Evolutionary conservation across 2,329 filamentous ascomycete species (phyloP).

Genomic region (Colletotrichum chlorophyti): DNA sequence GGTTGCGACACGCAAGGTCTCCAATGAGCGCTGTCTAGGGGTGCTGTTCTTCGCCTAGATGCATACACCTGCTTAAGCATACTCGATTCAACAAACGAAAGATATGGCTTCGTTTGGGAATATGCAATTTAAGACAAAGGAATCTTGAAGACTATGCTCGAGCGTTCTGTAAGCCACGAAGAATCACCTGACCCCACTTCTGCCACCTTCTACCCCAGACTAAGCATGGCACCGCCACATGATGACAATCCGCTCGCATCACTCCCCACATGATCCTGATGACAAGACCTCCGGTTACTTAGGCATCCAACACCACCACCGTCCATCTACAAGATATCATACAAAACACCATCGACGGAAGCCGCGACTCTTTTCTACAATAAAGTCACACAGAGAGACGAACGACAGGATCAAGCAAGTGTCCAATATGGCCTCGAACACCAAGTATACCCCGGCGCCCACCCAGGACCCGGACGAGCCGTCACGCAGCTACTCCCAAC

Average conservation of each 20-base stretch:
- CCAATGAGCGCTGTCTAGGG: no score
- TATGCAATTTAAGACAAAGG: not conserved
- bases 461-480: conserved; percentile 88
- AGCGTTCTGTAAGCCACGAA: not conserved
- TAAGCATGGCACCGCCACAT: conserved; percentile 3
- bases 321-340: not conserved
- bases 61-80: not conserved
- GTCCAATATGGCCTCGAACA: conserved; percentile 70
- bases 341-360: no score
- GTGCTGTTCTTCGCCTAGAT: no score
- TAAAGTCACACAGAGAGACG: no score
- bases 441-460: conserved; percentile 84
- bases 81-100: fast-evolving
- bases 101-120: no score
- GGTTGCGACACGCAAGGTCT: not conserved
- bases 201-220: conserved; percentile 23
- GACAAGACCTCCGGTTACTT: conserved; percentile 11
- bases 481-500: conserved; percentile 67
- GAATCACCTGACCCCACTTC: conserved; percentile 17
- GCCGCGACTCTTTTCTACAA: not conserved
- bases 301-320: conserved; percentile 24
- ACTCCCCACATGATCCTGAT: conserved; percentile 28
- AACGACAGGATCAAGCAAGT: no score
- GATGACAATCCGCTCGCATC: conserved; percentile 19
- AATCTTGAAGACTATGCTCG: not conserved